Percentiles rank a stretch among this genome's conserved stretches.
Evolutionary conservation across 78 protist genomes (phyloP).

Genomic region (Dictyostelium brefeldianum): DNA sequence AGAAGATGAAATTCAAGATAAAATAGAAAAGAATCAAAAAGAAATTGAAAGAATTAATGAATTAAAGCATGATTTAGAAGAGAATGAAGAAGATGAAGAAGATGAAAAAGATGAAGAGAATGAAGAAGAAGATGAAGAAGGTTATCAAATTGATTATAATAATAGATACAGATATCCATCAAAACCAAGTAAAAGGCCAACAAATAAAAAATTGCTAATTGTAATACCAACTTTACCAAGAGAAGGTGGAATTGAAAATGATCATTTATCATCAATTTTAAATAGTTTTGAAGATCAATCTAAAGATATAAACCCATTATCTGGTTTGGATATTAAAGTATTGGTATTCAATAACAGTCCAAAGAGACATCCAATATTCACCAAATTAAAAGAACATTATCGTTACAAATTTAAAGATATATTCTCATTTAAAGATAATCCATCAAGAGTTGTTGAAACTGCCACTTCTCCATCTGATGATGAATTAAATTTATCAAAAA

Average conservation of each 20-base stretch:
- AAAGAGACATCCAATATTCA: not conserved
- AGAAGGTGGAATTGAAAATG: not conserved
- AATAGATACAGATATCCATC: not conserved
- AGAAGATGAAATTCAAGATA: too few relatives aligned
- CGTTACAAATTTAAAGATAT: not conserved
- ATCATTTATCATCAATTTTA: not conserved
- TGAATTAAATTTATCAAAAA: not conserved
- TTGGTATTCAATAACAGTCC: slow-evolving; percentile 19
- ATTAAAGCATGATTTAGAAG: not conserved
- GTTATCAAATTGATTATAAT: not conserved
- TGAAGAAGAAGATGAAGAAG: not conserved
- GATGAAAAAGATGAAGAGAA: slow-evolving; percentile 2
- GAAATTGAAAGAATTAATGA: not conserved
- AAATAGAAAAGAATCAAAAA: too few relatives aligned
- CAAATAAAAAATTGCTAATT: not conserved
- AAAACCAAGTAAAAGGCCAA: not conserved
- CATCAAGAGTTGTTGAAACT: not conserved
- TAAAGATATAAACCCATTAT: not conserved
- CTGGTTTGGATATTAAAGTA: not conserved
- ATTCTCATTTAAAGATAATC: slow-evolving; percentile 13
- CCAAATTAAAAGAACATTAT: slow-evolving; percentile 18
- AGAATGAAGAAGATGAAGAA: not conserved
- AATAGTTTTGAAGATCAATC: slow-evolving; percentile 6
- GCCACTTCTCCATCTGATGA: not conserved
- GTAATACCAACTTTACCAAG: slow-evolving; percentile 4